These are phyloP conservation scores for Penicillium tannophilum DNA, from an alignment of 495 filamentous ascomycete genomes.

Conservation along the genomic window DNA sequence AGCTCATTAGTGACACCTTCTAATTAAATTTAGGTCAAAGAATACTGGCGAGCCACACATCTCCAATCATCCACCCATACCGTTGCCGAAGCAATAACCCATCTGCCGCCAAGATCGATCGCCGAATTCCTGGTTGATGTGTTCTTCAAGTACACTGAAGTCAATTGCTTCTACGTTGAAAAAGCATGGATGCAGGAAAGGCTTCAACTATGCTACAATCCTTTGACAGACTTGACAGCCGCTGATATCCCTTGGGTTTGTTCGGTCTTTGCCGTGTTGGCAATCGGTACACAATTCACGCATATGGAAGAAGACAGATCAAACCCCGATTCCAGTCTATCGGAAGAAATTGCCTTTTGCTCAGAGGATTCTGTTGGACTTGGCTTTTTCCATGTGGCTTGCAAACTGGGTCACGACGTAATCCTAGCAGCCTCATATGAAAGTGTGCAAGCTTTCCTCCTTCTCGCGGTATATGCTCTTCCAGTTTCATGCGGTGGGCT, in stretches of 20 bases:
- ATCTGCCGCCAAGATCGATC: constrained; percentile 47
- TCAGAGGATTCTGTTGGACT: constrained; percentile 52
- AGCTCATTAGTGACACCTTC: neutral
- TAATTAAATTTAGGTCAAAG: constrained; percentile 33
- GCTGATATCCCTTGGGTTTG: constrained; percentile 46
- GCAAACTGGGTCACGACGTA: constrained; percentile 49
- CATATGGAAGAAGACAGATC: constrained; percentile 47
- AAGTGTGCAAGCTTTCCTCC: constrained; percentile 50
- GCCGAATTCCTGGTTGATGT: constrained; percentile 47
- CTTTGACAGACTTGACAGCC: constrained; percentile 31
- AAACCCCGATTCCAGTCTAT: constrained; percentile 17
- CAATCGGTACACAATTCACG: constrained; percentile 52
- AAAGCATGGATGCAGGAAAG: constrained; percentile 45
- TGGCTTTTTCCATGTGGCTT: constrained; percentile 49
- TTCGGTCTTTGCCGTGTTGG: constrained; percentile 46
- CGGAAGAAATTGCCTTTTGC: constrained; percentile 36
- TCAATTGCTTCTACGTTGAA: constrained; percentile 50
- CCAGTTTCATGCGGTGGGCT: constrained; percentile 49
- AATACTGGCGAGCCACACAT: constrained; percentile 49
- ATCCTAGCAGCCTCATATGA: constrained; percentile 49
- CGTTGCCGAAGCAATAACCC: constrained; percentile 36
- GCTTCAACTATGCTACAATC: constrained; percentile 40
- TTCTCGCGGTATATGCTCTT: constrained; percentile 48
- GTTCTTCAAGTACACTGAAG: constrained; percentile 51
- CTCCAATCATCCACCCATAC: constrained; percentile 41